Evolutionary conservation across 495 filamentous ascomycete genomes (phyloP), one percentile per base, ranked within the genome.

Genomic region (Hypoxylon cercidicola): DNA sequence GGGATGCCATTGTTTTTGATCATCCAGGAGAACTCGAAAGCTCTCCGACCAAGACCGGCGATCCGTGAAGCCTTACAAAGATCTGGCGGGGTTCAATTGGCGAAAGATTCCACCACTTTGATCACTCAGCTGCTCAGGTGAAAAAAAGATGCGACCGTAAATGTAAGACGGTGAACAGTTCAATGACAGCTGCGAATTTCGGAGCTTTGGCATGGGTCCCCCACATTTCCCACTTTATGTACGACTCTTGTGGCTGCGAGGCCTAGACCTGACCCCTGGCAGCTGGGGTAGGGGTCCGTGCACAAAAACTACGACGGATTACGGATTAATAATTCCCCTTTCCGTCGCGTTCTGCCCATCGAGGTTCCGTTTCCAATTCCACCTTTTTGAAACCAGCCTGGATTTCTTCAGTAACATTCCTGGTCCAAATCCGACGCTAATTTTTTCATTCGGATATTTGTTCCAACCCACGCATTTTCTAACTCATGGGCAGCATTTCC

Each of bases 1-100:
- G 80, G 73, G 79, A 77, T 23, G 78, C 79, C 80, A 82, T 82
- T 43, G 60, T 70, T 70, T 65, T 55, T 64, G 74, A 76, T 71
- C 62, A 49, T 54, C 37, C 23, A 62, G 23, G 53, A 70, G 71
- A 68, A 68, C 69, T 60, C 5, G 19, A 50, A 62, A 67, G 67
- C 28, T 60, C 72, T 65, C 52, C 61, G 66, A 69, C 43, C 66
- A 69, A 51, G 62, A 54, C 30, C 46, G 55, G 44, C 46, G 40
- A 46, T 61, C 41, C 48, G 47, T 46, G 37, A 69, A 60, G 28
- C 47, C 59, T 55, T 41, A 69, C 40, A 11, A 58, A 28, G 58
- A 52, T 41, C 46, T 62, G 48, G 65, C 51, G 49, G 39, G 49
- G 55, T n/a, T 62, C 64, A 67, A 69, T 69, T 53, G 64, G 49